Percentiles rank a stretch among this genome's conserved stretches.
Evolutionary conservation across 768 basidiomycete genomes (phyloP).

Genomic region (Pluteus cervinus): DNA sequence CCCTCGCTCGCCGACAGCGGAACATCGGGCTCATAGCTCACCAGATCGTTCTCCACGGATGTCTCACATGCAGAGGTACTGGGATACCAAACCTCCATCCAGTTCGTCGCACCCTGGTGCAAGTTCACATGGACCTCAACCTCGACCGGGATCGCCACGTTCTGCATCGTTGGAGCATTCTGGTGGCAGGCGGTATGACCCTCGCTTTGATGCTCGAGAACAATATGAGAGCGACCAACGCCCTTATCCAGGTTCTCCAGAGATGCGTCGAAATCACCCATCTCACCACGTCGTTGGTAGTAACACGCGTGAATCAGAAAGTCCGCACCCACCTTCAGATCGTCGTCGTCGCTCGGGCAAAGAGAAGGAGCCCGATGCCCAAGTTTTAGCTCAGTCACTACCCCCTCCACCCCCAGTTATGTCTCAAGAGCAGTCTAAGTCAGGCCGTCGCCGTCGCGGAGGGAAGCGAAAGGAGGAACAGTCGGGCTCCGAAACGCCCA

Average conservation of each 20-base stretch:
- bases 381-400: conserved; percentile 23
- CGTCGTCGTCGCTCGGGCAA: conserved; percentile 34
- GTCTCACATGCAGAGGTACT: conserved; percentile 44
- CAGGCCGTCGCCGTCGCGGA: conserved; percentile 10
- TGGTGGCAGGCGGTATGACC: conserved; percentile 59
- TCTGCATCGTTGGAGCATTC: conserved; percentile 33
- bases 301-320: conserved; percentile 50
- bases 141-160: conserved; percentile 26
- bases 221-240: conserved; percentile 42
- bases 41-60: conserved; percentile 62
- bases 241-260: conserved; percentile 43
- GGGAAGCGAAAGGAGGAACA: conserved; percentile 36
- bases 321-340: conserved; percentile 43
- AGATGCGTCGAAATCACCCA: conserved; percentile 28
- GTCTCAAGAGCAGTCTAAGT: conserved; percentile 5
- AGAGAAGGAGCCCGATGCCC: conserved; percentile 39
- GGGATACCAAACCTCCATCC: conserved; percentile 54
- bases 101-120: conserved; percentile 23
- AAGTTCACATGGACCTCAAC: conserved; percentile 21
- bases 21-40: conserved; percentile 40
- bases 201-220: conserved; percentile 40
- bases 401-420: conserved; percentile 11
- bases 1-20: conserved; percentile 33
- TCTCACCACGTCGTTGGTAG: conserved; percentile 23
- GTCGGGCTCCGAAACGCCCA: conserved; percentile 39